These are phyloP conservation scores for Xenoacremonium recifei DNA, from an alignment of 2,329 filamentous ascomycete genomes.

Conservation along the genomic window DNA sequence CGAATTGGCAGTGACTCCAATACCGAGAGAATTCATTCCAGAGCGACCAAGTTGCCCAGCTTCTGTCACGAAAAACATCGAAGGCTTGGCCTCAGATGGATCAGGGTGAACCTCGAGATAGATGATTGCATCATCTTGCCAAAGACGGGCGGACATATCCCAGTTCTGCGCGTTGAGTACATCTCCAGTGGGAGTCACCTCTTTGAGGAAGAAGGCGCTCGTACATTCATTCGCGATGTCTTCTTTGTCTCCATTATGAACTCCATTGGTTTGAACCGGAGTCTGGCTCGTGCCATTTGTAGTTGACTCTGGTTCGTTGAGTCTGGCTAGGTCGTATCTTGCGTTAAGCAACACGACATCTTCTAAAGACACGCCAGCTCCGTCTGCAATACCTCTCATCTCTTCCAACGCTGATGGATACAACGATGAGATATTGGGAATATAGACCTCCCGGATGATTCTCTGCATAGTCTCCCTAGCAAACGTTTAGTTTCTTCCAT, in stretches of 20 bases:
- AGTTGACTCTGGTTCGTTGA: too few relatives aligned
- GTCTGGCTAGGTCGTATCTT: slow-evolving; percentile 50
- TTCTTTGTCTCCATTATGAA: slow-evolving; percentile 12
- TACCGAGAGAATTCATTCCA: slow-evolving; percentile 28
- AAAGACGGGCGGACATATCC: slow-evolving; percentile 36
- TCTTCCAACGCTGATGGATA: slow-evolving; percentile 27
- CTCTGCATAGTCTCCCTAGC: not conserved
- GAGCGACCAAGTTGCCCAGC: slow-evolving; percentile 27
- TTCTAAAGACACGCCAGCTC: slow-evolving; percentile 40
- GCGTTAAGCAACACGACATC: slow-evolving; percentile 57
- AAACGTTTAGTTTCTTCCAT: too few relatives aligned
- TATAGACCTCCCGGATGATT: slow-evolving; percentile 6
- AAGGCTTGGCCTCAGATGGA: slow-evolving; percentile 10
- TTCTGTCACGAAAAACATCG: slow-evolving; percentile 26
- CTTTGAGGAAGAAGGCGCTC: slow-evolving; percentile 29
- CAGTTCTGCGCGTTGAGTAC: slow-evolving; percentile 52
- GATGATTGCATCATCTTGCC: slow-evolving; percentile 20
- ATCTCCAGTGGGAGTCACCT: slow-evolving; percentile 10
- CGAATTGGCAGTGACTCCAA: slow-evolving; percentile 26
- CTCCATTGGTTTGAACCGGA: not conserved
- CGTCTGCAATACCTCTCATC: slow-evolving; percentile 50
- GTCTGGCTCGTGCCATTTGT: not conserved
- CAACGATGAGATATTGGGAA: slow-evolving; percentile 2
- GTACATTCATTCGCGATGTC: slow-evolving; percentile 49
- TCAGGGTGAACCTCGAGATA: slow-evolving; percentile 24